phyloP scores from a whole-genome alignment of 2,329 filamentous ascomycete genomes.

The Fusarium bactridioides region DNA sequence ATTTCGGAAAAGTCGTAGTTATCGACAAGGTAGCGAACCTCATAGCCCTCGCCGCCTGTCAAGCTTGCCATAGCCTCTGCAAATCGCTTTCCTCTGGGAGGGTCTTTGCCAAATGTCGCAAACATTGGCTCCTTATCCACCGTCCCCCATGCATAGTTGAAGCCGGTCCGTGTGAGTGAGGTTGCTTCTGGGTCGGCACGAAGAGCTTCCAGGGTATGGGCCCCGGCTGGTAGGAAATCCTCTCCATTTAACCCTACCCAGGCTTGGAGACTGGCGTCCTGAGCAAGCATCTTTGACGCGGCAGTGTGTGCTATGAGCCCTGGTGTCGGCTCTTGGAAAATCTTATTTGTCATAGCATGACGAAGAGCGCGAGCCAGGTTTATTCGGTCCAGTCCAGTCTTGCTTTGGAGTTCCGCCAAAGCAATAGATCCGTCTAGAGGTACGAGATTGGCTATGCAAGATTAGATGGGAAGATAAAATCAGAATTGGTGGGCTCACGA shows the following conservation, averaged over 20 bases:
- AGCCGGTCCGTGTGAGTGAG: constrained; percentile 57
- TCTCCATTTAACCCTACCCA: constrained; percentile 65
- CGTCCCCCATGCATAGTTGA: constrained; percentile 60
- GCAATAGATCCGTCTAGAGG: constrained; percentile 56
- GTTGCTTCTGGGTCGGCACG: constrained; percentile 56
- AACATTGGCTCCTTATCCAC: constrained; percentile 63
- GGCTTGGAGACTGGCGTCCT: constrained; percentile 57
- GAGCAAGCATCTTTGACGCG: constrained; percentile 59
- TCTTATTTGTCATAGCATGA: constrained; percentile 64
- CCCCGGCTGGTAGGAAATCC: constrained; percentile 60
- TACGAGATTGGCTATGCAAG: constrained; percentile 55
- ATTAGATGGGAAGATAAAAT: background rate
- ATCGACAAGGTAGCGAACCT: constrained; percentile 60
- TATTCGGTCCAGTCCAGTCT: constrained; percentile 56
- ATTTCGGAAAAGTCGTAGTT: constrained; percentile 62
- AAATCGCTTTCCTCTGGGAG: constrained; percentile 58
- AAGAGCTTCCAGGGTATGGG: constrained; percentile 56
- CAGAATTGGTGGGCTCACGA: constrained; percentile 46
- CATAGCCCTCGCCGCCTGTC: constrained; percentile 64
- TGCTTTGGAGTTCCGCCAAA: constrained; percentile 54
- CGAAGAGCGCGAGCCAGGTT: constrained; percentile 62
- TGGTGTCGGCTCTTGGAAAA: constrained; percentile 62
- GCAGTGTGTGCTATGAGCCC: constrained; percentile 64
- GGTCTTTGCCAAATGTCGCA: constrained; percentile 59
- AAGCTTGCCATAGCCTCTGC: constrained; percentile 63